Percentiles rank a stretch among this genome's conserved stretches.
These are phyloP conservation scores for Epichloe baconii DNA, from an alignment of 2,329 filamentous ascomycete genomes.

Conservation along the genomic window DNA sequence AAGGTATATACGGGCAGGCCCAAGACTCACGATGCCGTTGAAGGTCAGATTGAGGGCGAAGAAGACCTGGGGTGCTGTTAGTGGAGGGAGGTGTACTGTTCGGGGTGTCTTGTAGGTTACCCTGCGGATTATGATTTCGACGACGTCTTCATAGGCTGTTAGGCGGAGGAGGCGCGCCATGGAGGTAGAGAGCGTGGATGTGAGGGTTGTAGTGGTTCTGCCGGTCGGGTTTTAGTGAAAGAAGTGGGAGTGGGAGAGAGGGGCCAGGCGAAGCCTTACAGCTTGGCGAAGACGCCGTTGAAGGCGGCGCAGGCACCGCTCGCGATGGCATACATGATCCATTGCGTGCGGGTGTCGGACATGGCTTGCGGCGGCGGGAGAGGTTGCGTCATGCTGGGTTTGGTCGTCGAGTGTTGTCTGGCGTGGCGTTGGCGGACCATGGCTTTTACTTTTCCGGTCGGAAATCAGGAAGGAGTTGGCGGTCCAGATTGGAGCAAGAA, in stretches of 20 bases:
- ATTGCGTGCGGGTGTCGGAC: conserved; percentile 29
- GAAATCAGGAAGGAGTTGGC: too few species aligned
- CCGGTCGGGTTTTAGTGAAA: neutral
- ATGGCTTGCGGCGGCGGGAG: conserved; percentile 8
- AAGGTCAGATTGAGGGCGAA: conserved; percentile 63
- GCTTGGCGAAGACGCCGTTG: conserved; percentile 73
- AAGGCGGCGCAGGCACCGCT: conserved; percentile 69
- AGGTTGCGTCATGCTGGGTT: conserved; percentile 6
- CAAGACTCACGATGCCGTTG: conserved; percentile 49
- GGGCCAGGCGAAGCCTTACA: conserved; percentile 35
- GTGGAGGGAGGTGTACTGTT: neutral
- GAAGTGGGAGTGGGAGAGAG: too few species aligned
- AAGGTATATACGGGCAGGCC: neutral
- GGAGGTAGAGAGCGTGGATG: conserved; percentile 30
- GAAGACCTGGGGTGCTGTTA: conserved; percentile 41
- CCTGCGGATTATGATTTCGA: conserved; percentile 35
- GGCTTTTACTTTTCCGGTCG: neutral
- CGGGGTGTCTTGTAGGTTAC: neutral
- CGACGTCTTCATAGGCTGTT: conserved; percentile 22
- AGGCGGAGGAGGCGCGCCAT: conserved; percentile 34
- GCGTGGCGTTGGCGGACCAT: conserved; percentile 19
- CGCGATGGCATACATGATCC: conserved; percentile 57
- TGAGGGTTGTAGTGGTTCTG: conserved; percentile 45
- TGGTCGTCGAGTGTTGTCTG: neutral
- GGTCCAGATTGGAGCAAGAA: too few species aligned